Base-by-base conservation (phyloP, 192 early-diverging fungal genomes). In the Spizellomyces sp. region DNA sequence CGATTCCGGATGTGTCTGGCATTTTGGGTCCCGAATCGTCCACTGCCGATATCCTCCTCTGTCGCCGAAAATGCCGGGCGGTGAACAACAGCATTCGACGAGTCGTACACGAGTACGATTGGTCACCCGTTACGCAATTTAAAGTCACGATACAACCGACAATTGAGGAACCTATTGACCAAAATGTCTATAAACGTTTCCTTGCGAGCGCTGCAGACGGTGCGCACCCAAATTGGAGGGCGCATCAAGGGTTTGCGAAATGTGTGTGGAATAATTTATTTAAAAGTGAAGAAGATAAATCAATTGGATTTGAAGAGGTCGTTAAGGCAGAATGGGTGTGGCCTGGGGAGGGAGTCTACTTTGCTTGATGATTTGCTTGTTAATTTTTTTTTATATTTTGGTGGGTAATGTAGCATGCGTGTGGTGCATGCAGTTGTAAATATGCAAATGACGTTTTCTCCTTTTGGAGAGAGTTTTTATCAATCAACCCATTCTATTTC, bases 141-240 rank as follows among this genome's bases (percentile, higher is more conserved):
- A 19, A n/a, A 12, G 50, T 54, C 50, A 54, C 50, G 14, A 54
- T 54, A n/a, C 50, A 54, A 19, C 14, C 50, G 14, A 54, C 50
- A 0, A 54, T 54, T 54, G 50, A 54, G 17, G 12, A 12, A 12
- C 50, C 50, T 19, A 54, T 54, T 54, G 50, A 54, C 2, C 50
- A 54, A n/a, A 0, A 12, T n/a, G 14, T 54, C 50, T 54, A 54
- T 19, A 12, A 54, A 54, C 12, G 17, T 2, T 19, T n/a, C 17
- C 17, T 54, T 54, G 50, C 50, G 50, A 54, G 50, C 17, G 50
- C 50, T 54, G 50, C 50, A n/a, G 50, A 54, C 17, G 50, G 50
- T 19, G 50, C 50, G 17, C 50, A 54, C 17, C 50, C 50, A 12
- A 54, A 54, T 19, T 12, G 14, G 50, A n/a, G 12, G 50, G 50